A percentile compares a stretch with the other conserved stretches of the same genome.
phyloP scores from a whole-genome alignment of 2,329 filamentous ascomycete genomes.

The Beauveria medogensis region DNA sequence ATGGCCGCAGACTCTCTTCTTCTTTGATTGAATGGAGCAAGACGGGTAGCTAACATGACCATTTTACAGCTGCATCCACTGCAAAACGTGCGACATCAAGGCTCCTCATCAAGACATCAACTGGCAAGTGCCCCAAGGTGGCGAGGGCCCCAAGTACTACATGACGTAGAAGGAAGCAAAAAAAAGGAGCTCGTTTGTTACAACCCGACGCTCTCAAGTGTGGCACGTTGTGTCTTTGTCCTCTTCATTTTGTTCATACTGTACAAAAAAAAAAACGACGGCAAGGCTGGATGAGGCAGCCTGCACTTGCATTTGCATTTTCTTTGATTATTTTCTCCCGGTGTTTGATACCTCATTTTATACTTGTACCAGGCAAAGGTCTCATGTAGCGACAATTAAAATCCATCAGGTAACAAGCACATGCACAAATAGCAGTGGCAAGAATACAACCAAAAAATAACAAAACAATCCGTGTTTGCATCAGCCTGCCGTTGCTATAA shows the following conservation, averaged over 20 bases:
- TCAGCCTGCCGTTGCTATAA: no score
- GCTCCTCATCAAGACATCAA: slow-evolving; percentile 95
- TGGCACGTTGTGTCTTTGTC: neutral
- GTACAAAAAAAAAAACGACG: neutral
- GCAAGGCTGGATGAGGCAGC: neutral
- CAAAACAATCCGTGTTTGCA: no score
- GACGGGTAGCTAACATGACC: neutral
- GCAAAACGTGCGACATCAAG: slow-evolving; percentile 99
- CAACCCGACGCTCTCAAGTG: neutral
- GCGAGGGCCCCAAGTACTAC: slow-evolving; percentile 67
- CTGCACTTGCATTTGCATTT: neutral
- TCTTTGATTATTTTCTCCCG: slow-evolving; percentile 9
- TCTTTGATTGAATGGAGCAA: neutral
- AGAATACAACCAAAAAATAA: neutral
- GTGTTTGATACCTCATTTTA: slow-evolving; percentile 19
- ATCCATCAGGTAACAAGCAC: neutral
- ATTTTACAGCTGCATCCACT: slow-evolving; percentile 78
- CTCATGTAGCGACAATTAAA: neutral
- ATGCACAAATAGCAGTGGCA: neutral
- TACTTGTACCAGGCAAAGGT: slow-evolving; percentile 7
- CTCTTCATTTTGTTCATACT: neutral
- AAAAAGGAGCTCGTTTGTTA: neutral
- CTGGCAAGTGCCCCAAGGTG: slow-evolving; percentile 90
- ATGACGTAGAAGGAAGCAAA: slow-evolving; percentile 41
- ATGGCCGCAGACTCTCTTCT: neutral